Percentiles rank a stretch among this genome's conserved stretches.
These are phyloP conservation scores for Talaromyces stipitatus DNA, from an alignment of 495 filamentous ascomycete species.

Conservation along the genomic window DNA sequence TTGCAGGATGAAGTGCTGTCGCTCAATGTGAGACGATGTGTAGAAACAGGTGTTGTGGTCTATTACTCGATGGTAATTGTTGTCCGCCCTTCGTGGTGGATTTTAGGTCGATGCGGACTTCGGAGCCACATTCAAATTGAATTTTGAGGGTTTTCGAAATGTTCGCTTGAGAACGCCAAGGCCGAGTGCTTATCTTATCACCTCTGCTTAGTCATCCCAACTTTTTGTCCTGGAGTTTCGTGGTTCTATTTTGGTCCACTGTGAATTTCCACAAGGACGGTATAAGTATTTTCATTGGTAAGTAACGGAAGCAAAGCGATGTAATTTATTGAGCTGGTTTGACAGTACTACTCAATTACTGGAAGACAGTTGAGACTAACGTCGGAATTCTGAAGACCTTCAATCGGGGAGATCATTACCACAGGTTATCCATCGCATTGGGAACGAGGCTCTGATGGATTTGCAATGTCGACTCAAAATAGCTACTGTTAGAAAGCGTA, in stretches of 20 bases:
- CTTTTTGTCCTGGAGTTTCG: neutral
- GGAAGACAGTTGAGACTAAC: no score
- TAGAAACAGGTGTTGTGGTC: neutral
- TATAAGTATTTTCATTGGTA: no score
- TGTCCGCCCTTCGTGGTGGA: neutral
- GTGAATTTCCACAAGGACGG: no score
- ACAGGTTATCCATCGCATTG: no score
- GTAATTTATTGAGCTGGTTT: no score
- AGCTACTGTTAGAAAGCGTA: no score
- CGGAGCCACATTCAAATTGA: conserved; percentile 17
- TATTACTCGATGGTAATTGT: neutral
- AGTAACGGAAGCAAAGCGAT: no score
- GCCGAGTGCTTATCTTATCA: conserved; percentile 44
- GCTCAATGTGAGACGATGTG: neutral
- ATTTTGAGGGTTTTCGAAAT: conserved; percentile 39
- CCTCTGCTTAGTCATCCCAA: conserved; percentile 26
- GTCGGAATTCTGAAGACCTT: no score
- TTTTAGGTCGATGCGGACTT: neutral
- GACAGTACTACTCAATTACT: no score
- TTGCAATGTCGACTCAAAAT: no score
- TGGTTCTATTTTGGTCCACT: neutral
- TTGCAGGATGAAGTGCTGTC: neutral
- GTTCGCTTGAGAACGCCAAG: conserved; percentile 33
- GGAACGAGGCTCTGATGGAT: no score
- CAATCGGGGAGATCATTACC: no score